These are phyloP conservation scores for Argentina anserina DNA, from an alignment of 306 rosid species.

Conservation along the genomic window DNA sequence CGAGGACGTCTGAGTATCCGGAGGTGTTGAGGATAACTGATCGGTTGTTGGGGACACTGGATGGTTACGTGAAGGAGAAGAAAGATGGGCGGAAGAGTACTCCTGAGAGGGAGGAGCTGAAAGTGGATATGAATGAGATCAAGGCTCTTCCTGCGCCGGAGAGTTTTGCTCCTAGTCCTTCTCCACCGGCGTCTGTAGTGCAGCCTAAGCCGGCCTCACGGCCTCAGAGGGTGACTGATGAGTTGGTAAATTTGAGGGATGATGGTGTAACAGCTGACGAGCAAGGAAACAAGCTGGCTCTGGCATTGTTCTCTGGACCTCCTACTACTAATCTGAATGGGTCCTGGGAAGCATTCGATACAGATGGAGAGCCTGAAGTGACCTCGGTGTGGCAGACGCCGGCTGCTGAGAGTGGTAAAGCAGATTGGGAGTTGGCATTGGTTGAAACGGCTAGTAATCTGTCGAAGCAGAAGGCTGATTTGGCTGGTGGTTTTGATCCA, in stretches of 20 bases:
- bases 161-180: conserved; percentile 38
- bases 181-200: conserved; percentile 23
- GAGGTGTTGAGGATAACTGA: conserved; percentile 69
- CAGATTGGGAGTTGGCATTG: conserved; percentile 86
- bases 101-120: conserved; percentile 46
- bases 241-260: conserved; percentile 67
- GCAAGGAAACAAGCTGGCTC: conserved; percentile 72
- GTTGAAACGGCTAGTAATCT: conserved; percentile 59
- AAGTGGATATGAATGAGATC: conserved; percentile 41
- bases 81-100: conserved; percentile 35
- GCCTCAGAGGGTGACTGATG: conserved; percentile 40
- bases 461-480: conserved; percentile 56
- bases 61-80: conserved; percentile 70
- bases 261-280: conserved; percentile 60
- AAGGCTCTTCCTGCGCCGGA: conserved; percentile 78
- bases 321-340: conserved; percentile 45
- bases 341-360: conserved; percentile 73
- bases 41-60: conserved; percentile 52
- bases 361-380: conserved; percentile 55
- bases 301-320: conserved; percentile 66
- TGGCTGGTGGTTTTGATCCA: conserved; percentile 82
- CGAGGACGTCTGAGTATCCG: conserved; percentile 74
- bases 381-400: conserved; percentile 78
- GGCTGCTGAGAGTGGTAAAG: conserved; percentile 69
- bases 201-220: conserved; percentile 21